phyloP scores from a whole-genome alignment of 495 filamentous ascomycete species.

The Paragyromitra xinjiangensis region DNA sequence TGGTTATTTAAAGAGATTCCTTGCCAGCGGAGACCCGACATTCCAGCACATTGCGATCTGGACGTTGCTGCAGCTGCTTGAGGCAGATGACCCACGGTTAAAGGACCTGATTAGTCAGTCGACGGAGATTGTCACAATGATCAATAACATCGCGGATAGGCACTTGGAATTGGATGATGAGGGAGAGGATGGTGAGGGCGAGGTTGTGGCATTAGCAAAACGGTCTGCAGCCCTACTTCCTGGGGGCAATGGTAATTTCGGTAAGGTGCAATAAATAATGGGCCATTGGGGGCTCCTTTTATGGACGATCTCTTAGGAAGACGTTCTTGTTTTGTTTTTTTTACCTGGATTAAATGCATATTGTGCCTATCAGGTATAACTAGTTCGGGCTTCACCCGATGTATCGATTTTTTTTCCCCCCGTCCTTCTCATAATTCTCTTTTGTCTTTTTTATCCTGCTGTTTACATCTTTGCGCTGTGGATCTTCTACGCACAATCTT shows the following conservation, averaged over 20 bases:
- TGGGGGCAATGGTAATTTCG: slow-evolving; percentile 35
- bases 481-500: slow-evolving; percentile 36
- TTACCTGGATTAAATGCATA: slow-evolving; percentile 31
- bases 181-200: slow-evolving; percentile 80
- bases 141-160: slow-evolving; percentile 86
- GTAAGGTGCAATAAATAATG: slow-evolving; percentile 51
- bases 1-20: slow-evolving; percentile 90
- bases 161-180: slow-evolving; percentile 91
- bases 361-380: slow-evolving; percentile 34
- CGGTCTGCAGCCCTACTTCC: slow-evolving; percentile 82
- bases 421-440: slow-evolving; percentile 32
- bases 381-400: slow-evolving; percentile 38
- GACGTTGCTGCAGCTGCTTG: slow-evolving; percentile 93
- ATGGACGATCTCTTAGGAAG: slow-evolving; percentile 35
- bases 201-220: slow-evolving; percentile 90
- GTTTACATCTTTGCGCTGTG: slow-evolving; percentile 34
- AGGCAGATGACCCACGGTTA: slow-evolving; percentile 88
- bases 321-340: slow-evolving; percentile 19
- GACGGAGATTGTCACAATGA: slow-evolving; percentile 87
- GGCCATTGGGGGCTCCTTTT: slow-evolving; percentile 14
- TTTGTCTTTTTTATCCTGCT: slow-evolving; percentile 41
- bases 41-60: slow-evolving; percentile 99
- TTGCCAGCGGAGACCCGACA: slow-evolving; percentile 91
- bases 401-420: slow-evolving; percentile 33
- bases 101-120: slow-evolving; percentile 85